Conservation (phyloP, 495 filamentous ascomycete genomes). For the Lasiosphaeriaceae sp. region DNA sequence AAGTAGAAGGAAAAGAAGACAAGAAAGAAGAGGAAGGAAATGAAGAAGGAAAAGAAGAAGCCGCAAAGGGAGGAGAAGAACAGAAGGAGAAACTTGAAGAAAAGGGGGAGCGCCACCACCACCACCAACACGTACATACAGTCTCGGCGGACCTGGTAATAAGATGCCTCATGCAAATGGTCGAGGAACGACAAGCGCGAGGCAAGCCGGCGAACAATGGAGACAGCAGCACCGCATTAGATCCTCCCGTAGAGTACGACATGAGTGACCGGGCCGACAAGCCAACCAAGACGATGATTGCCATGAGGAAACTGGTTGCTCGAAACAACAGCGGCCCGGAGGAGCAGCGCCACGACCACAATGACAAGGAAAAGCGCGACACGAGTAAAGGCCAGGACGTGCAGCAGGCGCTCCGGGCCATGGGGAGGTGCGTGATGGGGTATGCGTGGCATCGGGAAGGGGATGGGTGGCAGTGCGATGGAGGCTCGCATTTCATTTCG, state of each 20-base stretch:
- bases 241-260: not conserved
- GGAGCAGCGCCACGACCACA: not conserved
- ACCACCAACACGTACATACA: not conserved
- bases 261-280: not conserved
- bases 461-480: slow-evolving; percentile 52
- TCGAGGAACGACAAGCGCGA: not conserved
- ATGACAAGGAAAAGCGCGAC: slow-evolving; percentile 24
- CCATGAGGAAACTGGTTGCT: not conserved
- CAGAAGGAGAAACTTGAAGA: no score
- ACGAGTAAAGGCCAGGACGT: slow-evolving; percentile 35
- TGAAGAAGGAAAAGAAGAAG: not conserved
- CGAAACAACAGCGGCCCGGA: not conserved
- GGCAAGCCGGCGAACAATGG: not conserved
- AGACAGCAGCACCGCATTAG: not conserved
- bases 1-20: slow-evolving; percentile 33
- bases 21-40: slow-evolving; percentile 15
- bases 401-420: slow-evolving; percentile 42
- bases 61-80: no score
- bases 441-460: slow-evolving; percentile 53
- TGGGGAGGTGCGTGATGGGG: slow-evolving; percentile 50
- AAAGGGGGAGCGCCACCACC: no score
- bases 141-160: not conserved
- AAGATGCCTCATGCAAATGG: not conserved
- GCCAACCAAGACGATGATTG: not conserved
- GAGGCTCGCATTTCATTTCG: slow-evolving; percentile 49